Percentiles rank a stretch among this genome's conserved stretches.
Evolutionary conservation across 179 eudicot species (phyloP).

Genomic region (Gypsophila paniculata): DNA sequence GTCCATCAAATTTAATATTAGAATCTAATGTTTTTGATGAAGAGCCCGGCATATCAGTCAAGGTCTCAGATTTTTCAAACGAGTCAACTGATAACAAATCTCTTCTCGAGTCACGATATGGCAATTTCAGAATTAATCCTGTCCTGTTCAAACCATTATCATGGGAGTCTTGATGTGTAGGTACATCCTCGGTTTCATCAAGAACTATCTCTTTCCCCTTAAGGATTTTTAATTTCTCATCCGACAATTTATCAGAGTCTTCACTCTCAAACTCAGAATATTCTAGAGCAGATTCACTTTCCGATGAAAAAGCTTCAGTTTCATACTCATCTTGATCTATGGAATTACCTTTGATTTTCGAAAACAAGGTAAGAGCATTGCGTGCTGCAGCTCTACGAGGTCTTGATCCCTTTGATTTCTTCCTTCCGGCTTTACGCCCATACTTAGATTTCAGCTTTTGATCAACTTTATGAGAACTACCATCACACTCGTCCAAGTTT

Average conservation of each 20-base stretch:
- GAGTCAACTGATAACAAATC: constrained; percentile 24
- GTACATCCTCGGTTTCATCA: constrained; percentile 48
- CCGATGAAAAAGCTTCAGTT: constrained; percentile 51
- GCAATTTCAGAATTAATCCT: constrained; percentile 59
- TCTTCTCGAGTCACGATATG: constrained; percentile 50
- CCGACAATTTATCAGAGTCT: constrained; percentile 57
- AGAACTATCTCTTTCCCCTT: constrained; percentile 67
- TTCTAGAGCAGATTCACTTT: constrained; percentile 60
- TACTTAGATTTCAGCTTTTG: constrained; percentile 44
- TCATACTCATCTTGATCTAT: constrained; percentile 52
- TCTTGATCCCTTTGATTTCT: constrained; percentile 64
- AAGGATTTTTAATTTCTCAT: constrained; percentile 34
- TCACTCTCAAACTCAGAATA: constrained; percentile 58
- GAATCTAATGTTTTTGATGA: constrained; percentile 38
- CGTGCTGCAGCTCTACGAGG: constrained; percentile 95
- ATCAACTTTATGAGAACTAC: constrained; percentile 32
- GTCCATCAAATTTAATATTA: constrained; percentile 28
- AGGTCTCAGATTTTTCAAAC: constrained; percentile 20
- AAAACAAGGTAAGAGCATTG: constrained; percentile 80
- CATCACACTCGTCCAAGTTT: constrained; percentile 68
- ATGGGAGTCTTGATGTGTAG: constrained; percentile 32
- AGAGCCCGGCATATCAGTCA: constrained; percentile 41
- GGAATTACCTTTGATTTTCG: constrained; percentile 59
- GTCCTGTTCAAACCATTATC: constrained; percentile 44
- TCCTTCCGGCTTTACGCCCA: constrained; percentile 45